Evolutionary conservation across 495 filamentous ascomycete genomes (phyloP).

Genomic region (Tetracladium marchalianum): DNA sequence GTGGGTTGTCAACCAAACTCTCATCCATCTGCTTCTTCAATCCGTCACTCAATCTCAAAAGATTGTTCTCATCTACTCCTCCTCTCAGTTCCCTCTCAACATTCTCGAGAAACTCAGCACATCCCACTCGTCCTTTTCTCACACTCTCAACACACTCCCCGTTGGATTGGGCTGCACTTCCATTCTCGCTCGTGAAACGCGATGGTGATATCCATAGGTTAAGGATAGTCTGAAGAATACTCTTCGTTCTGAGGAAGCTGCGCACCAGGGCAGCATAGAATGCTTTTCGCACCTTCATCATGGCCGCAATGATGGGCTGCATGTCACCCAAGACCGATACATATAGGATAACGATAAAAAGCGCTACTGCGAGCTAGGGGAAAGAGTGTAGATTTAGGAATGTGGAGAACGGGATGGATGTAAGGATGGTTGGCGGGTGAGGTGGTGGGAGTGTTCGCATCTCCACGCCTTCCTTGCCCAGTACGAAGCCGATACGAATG

Average conservation of each 20-base stretch:
- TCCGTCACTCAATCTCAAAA: slow-evolving; percentile 28
- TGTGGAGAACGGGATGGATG: no score
- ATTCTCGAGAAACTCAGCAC: slow-evolving; percentile 20
- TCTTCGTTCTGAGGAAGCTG: slow-evolving; percentile 40
- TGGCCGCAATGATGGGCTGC: slow-evolving; percentile 22
- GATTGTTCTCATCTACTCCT: slow-evolving; percentile 25
- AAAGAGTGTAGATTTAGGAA: no score
- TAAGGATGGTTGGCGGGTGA: no score
- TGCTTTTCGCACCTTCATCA: slow-evolving; percentile 20
- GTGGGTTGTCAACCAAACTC: slow-evolving; percentile 31
- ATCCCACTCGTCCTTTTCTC: neutral
- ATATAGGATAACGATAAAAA: slow-evolving; percentile 13
- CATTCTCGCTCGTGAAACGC: slow-evolving; percentile 26
- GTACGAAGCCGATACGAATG: no score
- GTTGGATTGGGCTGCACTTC: slow-evolving; percentile 8
- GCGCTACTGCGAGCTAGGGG: no score
- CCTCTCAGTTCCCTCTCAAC: slow-evolving; percentile 29
- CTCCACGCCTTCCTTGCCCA: no score
- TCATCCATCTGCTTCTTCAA: slow-evolving; percentile 38
- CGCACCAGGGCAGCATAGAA: slow-evolving; percentile 25
- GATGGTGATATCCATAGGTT: slow-evolving; percentile 37
- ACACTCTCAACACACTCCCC: neutral
- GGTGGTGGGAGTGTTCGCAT: no score
- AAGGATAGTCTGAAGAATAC: slow-evolving; percentile 39
- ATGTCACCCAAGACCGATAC: slow-evolving; percentile 22